phyloP scores from a whole-genome alignment of 768 basidiomycete genomes.

The Russula olivacea region DNA sequence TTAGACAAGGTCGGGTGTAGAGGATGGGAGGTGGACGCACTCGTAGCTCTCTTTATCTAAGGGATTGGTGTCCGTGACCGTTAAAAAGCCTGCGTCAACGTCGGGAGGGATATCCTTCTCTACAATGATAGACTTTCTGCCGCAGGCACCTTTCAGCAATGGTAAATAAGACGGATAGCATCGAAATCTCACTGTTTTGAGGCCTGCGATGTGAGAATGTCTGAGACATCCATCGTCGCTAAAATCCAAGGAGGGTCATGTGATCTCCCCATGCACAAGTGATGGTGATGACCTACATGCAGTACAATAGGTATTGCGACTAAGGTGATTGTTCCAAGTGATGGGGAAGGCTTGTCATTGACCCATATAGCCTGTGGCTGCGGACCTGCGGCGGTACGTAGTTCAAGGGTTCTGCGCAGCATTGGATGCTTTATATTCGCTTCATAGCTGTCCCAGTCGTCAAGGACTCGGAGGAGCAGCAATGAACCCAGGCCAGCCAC shows the following conservation, averaged over 20 bases:
- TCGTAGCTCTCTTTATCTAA: slow-evolving; percentile 80
- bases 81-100: slow-evolving; percentile 76
- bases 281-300: no score
- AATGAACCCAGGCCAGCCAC: background rate
- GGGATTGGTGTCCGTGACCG: slow-evolving; percentile 82
- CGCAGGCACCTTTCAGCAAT: background rate
- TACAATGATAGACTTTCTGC: slow-evolving; percentile 59
- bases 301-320: no score
- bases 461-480: background rate
- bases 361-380: background rate
- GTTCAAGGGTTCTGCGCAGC: background rate
- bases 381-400: no score
- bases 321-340: background rate
- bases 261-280: no score
- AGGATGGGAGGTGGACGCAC: slow-evolving; percentile 39
- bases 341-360: background rate
- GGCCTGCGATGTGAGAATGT: slow-evolving; percentile 23
- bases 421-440: background rate
- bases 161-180: no score
- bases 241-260: background rate
- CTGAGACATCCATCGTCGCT: slow-evolving; percentile 22
- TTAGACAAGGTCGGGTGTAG: background rate
- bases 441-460: no score
- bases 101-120: slow-evolving; percentile 77
- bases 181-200: slow-evolving; percentile 20